Conservation (phyloP, 2,329 filamentous ascomycete species). For the Aotearoamyces nothofagi region DNA sequence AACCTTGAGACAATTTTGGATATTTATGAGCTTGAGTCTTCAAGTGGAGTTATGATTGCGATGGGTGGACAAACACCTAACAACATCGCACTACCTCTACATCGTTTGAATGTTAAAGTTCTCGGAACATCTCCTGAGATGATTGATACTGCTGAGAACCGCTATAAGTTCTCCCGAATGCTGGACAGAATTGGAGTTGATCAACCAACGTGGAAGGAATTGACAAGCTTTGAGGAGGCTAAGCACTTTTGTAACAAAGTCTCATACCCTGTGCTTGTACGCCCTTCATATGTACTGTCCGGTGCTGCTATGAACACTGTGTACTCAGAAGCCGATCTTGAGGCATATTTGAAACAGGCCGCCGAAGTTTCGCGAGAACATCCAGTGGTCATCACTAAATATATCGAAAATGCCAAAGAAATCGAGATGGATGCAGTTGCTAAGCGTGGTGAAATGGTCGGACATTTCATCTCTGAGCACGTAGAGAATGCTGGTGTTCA, state of each 20-base stretch:
- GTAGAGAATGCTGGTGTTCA: slow-evolving; percentile 98
- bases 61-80: slow-evolving; percentile 98
- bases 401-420: slow-evolving; percentile 98
- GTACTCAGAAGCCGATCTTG: slow-evolving; percentile 86
- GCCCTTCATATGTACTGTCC: slow-evolving; percentile 91
- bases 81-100: slow-evolving; percentile 85
- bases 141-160: slow-evolving; percentile 95
- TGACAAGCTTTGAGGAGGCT: slow-evolving; percentile 88
- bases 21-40: slow-evolving; percentile 77
- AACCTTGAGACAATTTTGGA: slow-evolving; percentile 81
- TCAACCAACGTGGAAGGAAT: slow-evolving; percentile 94
- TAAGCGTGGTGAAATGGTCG: slow-evolving; percentile 73
- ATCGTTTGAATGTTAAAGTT: slow-evolving; percentile 80
- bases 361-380: slow-evolving; percentile 88
- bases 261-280: slow-evolving; percentile 83
- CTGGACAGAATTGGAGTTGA: slow-evolving; percentile 88
- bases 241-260: slow-evolving; percentile 77
- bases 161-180: slow-evolving; percentile 98
- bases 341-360: slow-evolving; percentile 78
- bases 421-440: slow-evolving; percentile 99
- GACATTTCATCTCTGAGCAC: slow-evolving; percentile 96
- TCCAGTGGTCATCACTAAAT: slow-evolving; percentile 97
- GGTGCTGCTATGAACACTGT: slow-evolving; percentile 99
- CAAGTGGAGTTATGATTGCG: slow-evolving; percentile 75
- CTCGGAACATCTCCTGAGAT: slow-evolving; percentile 95